Conservation (phyloP, 768 basidiomycete species). For the Cyclocybe cylindracea region DNA sequence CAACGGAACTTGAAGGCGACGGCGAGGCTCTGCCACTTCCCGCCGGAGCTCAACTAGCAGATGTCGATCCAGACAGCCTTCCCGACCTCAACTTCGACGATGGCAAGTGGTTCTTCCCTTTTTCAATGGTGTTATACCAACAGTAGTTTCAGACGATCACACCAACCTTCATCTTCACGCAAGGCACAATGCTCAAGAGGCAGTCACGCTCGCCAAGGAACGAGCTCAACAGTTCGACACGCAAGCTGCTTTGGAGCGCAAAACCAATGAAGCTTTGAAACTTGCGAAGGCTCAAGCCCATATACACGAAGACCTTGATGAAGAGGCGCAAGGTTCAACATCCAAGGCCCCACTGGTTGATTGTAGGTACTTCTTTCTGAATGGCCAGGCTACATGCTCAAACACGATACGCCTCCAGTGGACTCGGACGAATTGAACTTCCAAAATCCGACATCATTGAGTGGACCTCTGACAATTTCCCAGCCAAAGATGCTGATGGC, state of each 20-base stretch:
- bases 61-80: constrained; percentile 51
- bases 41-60: constrained; percentile 58
- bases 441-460: constrained; percentile 94
- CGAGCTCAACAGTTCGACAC: constrained; percentile 86
- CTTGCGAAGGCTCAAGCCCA: constrained; percentile 58
- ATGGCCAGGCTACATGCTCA: background rate
- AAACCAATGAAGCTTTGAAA: constrained; percentile 75
- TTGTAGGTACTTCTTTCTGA: constrained; percentile 48
- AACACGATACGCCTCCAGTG: constrained; percentile 44
- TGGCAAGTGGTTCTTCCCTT: constrained; percentile 48
- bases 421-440: constrained; percentile 98
- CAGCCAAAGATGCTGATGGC: constrained; percentile 98
- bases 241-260: constrained; percentile 77
- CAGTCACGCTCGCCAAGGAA: constrained; percentile 74
- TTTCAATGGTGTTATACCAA: constrained; percentile 2
- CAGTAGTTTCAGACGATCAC: constrained; percentile 65
- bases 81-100: constrained; percentile 90
- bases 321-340: constrained; percentile 23
- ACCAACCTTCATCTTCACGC: constrained; percentile 87
- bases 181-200: constrained; percentile 85
- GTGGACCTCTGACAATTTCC: constrained; percentile 78
- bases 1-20: constrained; percentile 74
- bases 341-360: constrained; percentile 61
- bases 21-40: constrained; percentile 44
- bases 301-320: constrained; percentile 47